Conservation (phyloP, 1,284 basidiomycete species). For the Ustilago curta region DNA sequence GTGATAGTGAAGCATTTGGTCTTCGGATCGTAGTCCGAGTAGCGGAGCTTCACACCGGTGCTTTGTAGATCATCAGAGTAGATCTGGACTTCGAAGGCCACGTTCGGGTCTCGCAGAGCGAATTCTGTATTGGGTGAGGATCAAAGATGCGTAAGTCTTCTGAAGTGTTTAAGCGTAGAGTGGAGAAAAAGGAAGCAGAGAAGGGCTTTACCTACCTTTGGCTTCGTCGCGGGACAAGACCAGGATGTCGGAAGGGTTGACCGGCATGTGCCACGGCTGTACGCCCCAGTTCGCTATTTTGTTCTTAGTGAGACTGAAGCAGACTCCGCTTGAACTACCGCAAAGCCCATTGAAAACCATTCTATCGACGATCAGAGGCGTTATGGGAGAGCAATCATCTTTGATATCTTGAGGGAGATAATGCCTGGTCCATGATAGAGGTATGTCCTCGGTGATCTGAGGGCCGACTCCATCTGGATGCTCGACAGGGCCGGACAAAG, state of each 20-base stretch:
- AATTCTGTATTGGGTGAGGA: no score
- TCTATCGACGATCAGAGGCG: conserved; percentile 2
- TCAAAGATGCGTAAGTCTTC: no score
- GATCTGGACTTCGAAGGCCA: no score
- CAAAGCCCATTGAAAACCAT: conserved; percentile 5
- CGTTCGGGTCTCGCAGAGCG: no score
- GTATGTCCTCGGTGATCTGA: conserved; percentile 1
- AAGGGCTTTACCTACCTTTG: no score
- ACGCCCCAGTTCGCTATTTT: background rate
- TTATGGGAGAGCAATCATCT: background rate
- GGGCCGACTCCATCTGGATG: background rate
- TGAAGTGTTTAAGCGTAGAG: no score
- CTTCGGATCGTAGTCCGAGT: no score
- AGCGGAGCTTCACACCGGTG: no score
- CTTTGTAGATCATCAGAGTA: no score
- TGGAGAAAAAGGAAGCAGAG: no score
- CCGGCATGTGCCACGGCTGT: conserved; percentile 17
- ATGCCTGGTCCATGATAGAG: background rate
- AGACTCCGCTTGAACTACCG: background rate
- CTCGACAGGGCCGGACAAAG: background rate
- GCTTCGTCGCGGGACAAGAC: background rate
- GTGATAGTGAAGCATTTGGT: no score
- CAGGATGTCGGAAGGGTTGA: conserved; percentile 2
- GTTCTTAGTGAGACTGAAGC: background rate
- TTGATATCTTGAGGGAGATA: background rate